Evolutionary conservation across 805 yeast species (phyloP).

Genomic region (Yamadazyma philogaea): DNA sequence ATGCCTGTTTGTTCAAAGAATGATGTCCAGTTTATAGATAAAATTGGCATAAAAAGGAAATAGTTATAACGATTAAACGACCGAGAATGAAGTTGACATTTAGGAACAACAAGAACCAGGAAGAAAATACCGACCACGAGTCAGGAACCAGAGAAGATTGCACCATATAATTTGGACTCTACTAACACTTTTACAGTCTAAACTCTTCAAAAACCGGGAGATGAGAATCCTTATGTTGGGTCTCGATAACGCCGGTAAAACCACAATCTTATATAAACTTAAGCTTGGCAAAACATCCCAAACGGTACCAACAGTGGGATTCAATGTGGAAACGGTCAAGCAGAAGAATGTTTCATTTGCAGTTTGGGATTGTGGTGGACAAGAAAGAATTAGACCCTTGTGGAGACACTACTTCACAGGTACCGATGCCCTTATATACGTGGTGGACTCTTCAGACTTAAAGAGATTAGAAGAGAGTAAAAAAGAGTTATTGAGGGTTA

Average conservation of each 20-base stretch:
- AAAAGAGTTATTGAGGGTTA: slow-evolving; percentile 70
- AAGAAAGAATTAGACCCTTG: slow-evolving; percentile 82
- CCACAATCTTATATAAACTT: slow-evolving; percentile 80
- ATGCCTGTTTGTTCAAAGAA: too few relatives aligned
- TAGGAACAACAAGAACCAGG: too few relatives aligned
- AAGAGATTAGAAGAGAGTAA: slow-evolving; percentile 74
- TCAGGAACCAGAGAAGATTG: too few relatives aligned
- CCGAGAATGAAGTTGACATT: too few relatives aligned
- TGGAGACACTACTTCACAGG: slow-evolving; percentile 97
- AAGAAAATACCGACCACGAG: too few relatives aligned
- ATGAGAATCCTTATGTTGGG: slow-evolving; percentile 95
- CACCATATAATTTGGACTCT: too few relatives aligned
- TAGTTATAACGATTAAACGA: too few relatives aligned
- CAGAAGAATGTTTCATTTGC: slow-evolving; percentile 80
- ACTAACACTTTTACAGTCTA: too few relatives aligned
- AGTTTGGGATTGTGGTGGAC: slow-evolving; percentile 97
- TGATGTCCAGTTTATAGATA: too few relatives aligned
- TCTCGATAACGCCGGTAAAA: slow-evolving; percentile 89
- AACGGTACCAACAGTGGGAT: slow-evolving; percentile 92
- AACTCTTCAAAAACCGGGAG: slow-evolving; percentile 73
- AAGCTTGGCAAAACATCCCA: slow-evolving; percentile 70
- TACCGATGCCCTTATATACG: slow-evolving; percentile 87
- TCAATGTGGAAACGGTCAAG: slow-evolving; percentile 84
- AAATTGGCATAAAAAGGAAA: too few relatives aligned
- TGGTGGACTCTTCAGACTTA: slow-evolving; percentile 77